phyloP scores from a whole-genome alignment of 2,329 filamentous ascomycete genomes.

The Pyrenochaeta sp. region DNA sequence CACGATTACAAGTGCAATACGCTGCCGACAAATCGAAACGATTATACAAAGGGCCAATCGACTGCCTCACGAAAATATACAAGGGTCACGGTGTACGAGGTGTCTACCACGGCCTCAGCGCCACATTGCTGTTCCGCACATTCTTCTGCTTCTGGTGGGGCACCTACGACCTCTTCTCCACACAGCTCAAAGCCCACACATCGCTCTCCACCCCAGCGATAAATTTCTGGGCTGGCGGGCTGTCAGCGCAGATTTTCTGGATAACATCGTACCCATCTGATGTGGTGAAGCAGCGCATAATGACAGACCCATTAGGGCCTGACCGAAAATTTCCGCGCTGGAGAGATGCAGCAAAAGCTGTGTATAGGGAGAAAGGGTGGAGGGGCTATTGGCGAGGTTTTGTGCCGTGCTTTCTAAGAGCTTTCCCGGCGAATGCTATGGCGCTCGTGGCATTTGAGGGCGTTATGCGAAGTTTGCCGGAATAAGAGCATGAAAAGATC shows the following conservation, averaged over 20 bases:
- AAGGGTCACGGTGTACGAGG: slow-evolving; percentile 75
- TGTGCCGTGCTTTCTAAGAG: slow-evolving; percentile 88
- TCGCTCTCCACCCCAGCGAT: slow-evolving; percentile 77
- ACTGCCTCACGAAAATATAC: slow-evolving; percentile 73
- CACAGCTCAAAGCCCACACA: slow-evolving; percentile 72
- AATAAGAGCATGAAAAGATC: slow-evolving; percentile 19
- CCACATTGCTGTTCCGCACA: slow-evolving; percentile 86
- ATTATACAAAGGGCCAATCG: slow-evolving; percentile 85
- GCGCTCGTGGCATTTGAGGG: slow-evolving; percentile 93
- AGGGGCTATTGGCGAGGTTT: slow-evolving; percentile 93
- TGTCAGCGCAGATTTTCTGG: slow-evolving; percentile 96
- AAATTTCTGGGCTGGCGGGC: slow-evolving; percentile 96
- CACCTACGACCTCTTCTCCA: slow-evolving; percentile 87
- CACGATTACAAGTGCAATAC: slow-evolving; percentile 93
- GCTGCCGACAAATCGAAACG: slow-evolving; percentile 78
- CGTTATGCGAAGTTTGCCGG: slow-evolving; percentile 71
- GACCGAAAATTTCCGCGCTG: slow-evolving; percentile 73
- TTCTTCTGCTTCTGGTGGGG: slow-evolving; percentile 99
- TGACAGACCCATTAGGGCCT: slow-evolving; percentile 86
- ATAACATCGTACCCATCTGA: slow-evolving; percentile 89
- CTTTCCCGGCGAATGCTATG: slow-evolving; percentile 95
- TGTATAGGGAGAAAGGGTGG: slow-evolving; percentile 78
- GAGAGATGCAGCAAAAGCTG: slow-evolving; percentile 79
- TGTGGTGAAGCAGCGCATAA: slow-evolving; percentile 94
- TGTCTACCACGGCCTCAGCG: slow-evolving; percentile 83